These are phyloP conservation scores for Dendrobium huoshanense DNA, from an alignment of 106 monocot genomes.

Conservation along the genomic window DNA sequence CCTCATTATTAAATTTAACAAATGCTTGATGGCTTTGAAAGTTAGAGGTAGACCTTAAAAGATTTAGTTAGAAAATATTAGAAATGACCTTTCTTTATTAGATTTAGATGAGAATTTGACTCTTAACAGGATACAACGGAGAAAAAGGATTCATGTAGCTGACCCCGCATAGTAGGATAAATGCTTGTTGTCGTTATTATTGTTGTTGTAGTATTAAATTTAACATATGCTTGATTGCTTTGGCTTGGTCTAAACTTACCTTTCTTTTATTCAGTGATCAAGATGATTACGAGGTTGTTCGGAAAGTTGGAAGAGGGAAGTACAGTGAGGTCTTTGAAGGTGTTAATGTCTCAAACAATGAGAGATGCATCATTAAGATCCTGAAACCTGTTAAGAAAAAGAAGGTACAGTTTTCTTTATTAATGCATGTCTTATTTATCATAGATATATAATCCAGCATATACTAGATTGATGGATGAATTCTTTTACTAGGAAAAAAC, in stretches of 20 bases:
- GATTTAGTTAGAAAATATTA: too few species aligned
- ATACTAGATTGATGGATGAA: neutral
- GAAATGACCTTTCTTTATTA: too few species aligned
- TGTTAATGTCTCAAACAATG: constrained; percentile 40
- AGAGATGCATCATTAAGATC: constrained; percentile 66
- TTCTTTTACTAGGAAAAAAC: neutral
- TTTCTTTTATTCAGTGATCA: constrained; percentile 40
- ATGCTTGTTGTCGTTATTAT: too few species aligned
- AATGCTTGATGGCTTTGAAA: neutral
- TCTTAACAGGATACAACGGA: too few species aligned
- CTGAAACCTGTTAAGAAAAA: constrained; percentile 85
- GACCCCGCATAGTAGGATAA: too few species aligned
- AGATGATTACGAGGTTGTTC: constrained; percentile 78
- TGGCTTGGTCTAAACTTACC: neutral
- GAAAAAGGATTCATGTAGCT: too few species aligned
- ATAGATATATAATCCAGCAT: neutral
- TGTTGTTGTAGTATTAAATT: neutral
- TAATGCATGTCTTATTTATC: neutral
- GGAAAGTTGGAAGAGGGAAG: constrained; percentile 77
- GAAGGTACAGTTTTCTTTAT: constrained; percentile 33
- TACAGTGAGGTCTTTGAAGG: constrained; percentile 88
- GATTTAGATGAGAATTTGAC: too few species aligned
- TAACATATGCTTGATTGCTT: neutral
- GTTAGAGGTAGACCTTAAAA: too few species aligned
- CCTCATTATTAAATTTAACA: neutral